Evolutionary conservation across 169 alveolate genomes (phyloP).

Genomic region (Cryptosporidium meleagridis): DNA sequence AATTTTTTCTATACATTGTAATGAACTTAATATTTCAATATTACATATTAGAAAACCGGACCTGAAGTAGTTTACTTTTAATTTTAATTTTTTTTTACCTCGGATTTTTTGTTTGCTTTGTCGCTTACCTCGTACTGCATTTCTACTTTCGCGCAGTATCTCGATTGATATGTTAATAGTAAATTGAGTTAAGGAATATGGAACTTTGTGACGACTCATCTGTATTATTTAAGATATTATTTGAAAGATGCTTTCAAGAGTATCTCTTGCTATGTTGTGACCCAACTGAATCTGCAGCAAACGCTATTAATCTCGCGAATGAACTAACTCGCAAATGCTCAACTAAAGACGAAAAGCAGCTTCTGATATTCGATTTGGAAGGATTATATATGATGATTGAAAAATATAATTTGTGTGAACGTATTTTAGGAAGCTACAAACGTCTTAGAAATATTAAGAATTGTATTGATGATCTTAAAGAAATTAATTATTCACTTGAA

Average conservation of each 20-base stretch:
- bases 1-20: neutral
- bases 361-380: neutral
- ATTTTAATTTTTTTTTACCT: conserved; percentile 1
- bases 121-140: conserved; percentile 28
- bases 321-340: neutral
- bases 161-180: neutral
- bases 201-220: neutral
- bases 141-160: conserved; percentile 23
- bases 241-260: conserved; percentile 46
- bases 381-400: conserved; percentile 6
- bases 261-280: conserved; percentile 32
- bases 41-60: neutral
- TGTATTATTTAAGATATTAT: neutral
- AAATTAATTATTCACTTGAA: conserved; percentile 7
- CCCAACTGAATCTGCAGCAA: conserved; percentile 31
- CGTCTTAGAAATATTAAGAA: conserved; percentile 13
- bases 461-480: conserved; percentile 7
- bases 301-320: conserved; percentile 38
- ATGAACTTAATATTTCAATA: conserved; percentile 1
- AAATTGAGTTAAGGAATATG: conserved; percentile 12
- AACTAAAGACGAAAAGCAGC: neutral
- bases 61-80: neutral
- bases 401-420: neutral
- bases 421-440: conserved; percentile 14
- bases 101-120: neutral